These are phyloP conservation scores for Pseudonectria buxi DNA, from an alignment of 2,329 filamentous ascomycete species.

Conservation along the genomic window DNA sequence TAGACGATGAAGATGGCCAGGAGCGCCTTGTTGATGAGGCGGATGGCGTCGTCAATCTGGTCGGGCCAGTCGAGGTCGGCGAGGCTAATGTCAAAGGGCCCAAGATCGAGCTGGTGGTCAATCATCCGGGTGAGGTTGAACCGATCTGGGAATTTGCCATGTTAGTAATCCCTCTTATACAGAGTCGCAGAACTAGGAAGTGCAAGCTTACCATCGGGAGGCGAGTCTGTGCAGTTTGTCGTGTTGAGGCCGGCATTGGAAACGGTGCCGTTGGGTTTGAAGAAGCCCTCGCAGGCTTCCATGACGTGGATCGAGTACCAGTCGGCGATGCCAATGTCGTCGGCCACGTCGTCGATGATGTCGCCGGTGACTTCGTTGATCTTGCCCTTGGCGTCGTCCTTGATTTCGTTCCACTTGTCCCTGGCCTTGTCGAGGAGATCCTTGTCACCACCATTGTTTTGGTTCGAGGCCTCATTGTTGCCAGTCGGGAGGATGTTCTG, in stretches of 20 bases:
- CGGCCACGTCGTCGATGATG: constrained; percentile 33
- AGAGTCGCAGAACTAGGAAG: no score
- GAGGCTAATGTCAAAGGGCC: constrained; percentile 38
- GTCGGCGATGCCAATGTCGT: constrained; percentile 39
- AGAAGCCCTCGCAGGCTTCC: constrained; percentile 40
- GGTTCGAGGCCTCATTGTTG: constrained; percentile 16
- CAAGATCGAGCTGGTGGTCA: constrained; percentile 38
- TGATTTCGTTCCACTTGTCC: constrained; percentile 25
- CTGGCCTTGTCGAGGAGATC: constrained; percentile 18
- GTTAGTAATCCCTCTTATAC: no score
- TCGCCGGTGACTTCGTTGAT: constrained; percentile 35
- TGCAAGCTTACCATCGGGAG: constrained; percentile 32
- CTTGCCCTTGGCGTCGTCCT: constrained; percentile 29
- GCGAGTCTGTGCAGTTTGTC: constrained; percentile 37
- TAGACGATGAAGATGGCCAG: constrained; percentile 44
- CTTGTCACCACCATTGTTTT: constrained; percentile 19
- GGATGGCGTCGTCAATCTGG: constrained; percentile 39
- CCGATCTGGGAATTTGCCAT: no score
- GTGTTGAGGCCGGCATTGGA: constrained; percentile 31
- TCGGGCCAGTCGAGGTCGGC: constrained; percentile 39
- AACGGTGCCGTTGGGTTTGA: constrained; percentile 35
- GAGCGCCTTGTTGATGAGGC: constrained; percentile 43
- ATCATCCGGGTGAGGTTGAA: constrained; percentile 43
- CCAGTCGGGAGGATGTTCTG: constrained; percentile 24
- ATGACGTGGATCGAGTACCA: constrained; percentile 48